Conservation (phyloP, 495 filamentous ascomycete genomes). For the Annulohypoxylon maeteangense region DNA sequence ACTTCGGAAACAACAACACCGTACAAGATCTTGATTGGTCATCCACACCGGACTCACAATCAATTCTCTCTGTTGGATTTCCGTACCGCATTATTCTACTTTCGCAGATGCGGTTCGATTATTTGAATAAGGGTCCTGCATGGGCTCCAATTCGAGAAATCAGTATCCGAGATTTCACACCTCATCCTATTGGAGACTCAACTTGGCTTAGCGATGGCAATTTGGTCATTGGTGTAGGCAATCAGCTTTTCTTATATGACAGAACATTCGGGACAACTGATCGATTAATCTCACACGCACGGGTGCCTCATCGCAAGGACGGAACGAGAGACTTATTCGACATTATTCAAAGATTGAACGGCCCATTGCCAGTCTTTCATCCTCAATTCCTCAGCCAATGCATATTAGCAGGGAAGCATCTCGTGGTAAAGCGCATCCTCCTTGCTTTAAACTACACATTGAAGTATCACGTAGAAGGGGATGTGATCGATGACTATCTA, state of each 20-base stretch:
- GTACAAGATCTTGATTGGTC: constrained; percentile 96
- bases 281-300: constrained; percentile 70
- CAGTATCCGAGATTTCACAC: constrained; percentile 81
- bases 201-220: constrained; percentile 87
- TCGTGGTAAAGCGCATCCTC: constrained; percentile 78
- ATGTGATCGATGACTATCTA: constrained; percentile 82
- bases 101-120: constrained; percentile 94
- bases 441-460: constrained; percentile 79
- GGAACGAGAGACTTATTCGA: constrained; percentile 75
- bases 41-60: constrained; percentile 89
- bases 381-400: constrained; percentile 92
- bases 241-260: constrained; percentile 90
- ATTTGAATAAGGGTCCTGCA: constrained; percentile 86
- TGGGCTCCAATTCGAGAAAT: constrained; percentile 90
- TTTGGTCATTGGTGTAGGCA: constrained; percentile 87
- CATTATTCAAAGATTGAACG: constrained; percentile 83
- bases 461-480: constrained; percentile 85
- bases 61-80: constrained; percentile 91
- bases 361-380: constrained; percentile 90
- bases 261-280: constrained; percentile 73
- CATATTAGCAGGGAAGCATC: constrained; percentile 81
- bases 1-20: constrained; percentile 75
- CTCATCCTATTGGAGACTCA: constrained; percentile 92
- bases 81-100: constrained; percentile 83
- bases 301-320: constrained; percentile 63